A percentile compares a stretch with the other conserved stretches of the same genome.
phyloP scores from a whole-genome alignment of 1,284 basidiomycete species.

The Ceratobasidium sp. region DNA sequence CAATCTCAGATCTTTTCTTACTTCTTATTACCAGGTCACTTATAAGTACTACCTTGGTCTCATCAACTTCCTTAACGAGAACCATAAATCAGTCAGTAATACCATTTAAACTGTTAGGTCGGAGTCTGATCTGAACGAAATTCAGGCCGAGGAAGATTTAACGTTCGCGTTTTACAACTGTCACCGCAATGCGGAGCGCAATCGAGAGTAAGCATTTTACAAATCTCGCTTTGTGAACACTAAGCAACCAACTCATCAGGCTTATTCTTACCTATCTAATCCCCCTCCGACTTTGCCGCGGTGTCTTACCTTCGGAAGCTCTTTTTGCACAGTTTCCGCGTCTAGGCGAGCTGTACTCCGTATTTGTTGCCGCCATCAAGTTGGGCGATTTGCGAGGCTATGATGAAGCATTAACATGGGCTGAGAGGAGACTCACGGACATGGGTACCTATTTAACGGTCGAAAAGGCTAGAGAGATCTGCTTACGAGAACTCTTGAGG shows the following conservation, averaged over 20 bases:
- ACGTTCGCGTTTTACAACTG: slow-evolving; percentile 85
- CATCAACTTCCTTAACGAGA: slow-evolving; percentile 92
- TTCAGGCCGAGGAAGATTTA: slow-evolving; percentile 82
- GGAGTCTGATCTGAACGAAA: not conserved
- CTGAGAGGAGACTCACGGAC: slow-evolving; percentile 77
- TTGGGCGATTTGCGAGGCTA: slow-evolving; percentile 82
- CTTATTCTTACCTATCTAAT: slow-evolving; percentile 92
- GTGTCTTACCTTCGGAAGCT: slow-evolving; percentile 77
- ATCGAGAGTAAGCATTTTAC: slow-evolving; percentile 75
- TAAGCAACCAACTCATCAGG: slow-evolving; percentile 56
- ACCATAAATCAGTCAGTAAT: slow-evolving; percentile 75
- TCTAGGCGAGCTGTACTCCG: slow-evolving; percentile 77
- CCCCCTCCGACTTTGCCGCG: slow-evolving; percentile 86
- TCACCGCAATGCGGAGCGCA: slow-evolving; percentile 69
- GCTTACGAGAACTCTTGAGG: slow-evolving; percentile 85
- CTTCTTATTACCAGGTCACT: slow-evolving; percentile 68
- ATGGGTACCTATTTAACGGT: slow-evolving; percentile 87
- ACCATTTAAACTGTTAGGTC: not conserved
- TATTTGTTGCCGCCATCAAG: slow-evolving; percentile 83
- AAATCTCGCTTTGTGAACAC: not conserved
- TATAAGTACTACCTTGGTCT: slow-evolving; percentile 95
- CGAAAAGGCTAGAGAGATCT: slow-evolving; percentile 88
- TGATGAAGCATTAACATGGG: slow-evolving; percentile 77
- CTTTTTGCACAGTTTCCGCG: slow-evolving; percentile 77
- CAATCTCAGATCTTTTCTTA: slow-evolving; percentile 42